Conservation (phyloP, 495 filamentous ascomycete species). For the Tricharina praecox region DNA sequence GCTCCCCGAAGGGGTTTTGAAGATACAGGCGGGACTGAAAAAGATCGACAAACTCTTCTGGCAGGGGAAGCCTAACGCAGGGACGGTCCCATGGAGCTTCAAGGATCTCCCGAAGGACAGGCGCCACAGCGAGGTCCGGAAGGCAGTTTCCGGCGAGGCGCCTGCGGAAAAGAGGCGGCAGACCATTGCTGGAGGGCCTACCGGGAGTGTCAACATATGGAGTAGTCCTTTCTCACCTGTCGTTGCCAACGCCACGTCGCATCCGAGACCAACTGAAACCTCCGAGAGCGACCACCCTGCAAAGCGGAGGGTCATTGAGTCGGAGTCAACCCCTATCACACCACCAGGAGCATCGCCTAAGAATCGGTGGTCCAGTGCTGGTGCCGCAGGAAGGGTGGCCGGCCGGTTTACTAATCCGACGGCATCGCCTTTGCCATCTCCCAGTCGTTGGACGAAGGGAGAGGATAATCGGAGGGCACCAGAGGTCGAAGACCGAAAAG, state of each 20-base stretch:
- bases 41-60: neutral
- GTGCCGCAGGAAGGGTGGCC: neutral
- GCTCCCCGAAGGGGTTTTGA: neutral
- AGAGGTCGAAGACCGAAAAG: neutral
- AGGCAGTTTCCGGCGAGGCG: neutral
- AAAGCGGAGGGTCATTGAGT: neutral
- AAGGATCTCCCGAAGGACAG: neutral
- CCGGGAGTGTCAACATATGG: neutral
- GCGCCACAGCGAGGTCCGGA: too few species aligned
- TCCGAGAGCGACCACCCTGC: neutral
- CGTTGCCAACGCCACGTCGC: neutral
- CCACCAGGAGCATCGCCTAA: neutral
- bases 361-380: too few species aligned
- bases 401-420: neutral
- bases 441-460: neutral
- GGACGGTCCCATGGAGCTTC: neutral
- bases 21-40: neutral
- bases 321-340: neutral
- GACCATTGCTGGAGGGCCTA: neutral
- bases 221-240: neutral
- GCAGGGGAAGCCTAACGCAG: neutral
- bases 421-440: neutral
- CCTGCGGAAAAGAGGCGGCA: neutral
- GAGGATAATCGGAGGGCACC: neutral
- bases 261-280: neutral